A percentile compares a stretch with the other conserved stretches of the same genome.
Evolutionary conservation across 1,139 yeast genomes (phyloP).

Genomic region (Blastobotrys capitulatus): DNA sequence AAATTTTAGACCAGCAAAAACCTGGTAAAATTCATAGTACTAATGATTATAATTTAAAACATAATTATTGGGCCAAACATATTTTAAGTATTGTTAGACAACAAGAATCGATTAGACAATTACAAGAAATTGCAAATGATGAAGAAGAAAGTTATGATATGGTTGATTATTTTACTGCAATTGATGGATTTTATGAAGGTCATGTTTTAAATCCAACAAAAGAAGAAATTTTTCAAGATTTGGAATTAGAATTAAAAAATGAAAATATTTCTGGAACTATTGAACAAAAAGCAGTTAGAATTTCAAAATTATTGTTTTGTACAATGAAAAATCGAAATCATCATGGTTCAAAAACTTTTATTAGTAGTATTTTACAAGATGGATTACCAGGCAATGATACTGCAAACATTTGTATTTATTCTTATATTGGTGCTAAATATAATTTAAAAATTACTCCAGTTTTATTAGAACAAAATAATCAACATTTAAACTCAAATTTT

Average conservation of each 20-base stretch:
- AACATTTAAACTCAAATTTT: slow-evolving; percentile 12
- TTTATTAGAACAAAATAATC: slow-evolving; percentile 10
- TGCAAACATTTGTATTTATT: slow-evolving; percentile 13
- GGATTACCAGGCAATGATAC: slow-evolving; percentile 12
- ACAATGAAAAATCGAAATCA: slow-evolving; percentile 1
- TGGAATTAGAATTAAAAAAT: slow-evolving; percentile 1
- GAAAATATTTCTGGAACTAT: not conserved
- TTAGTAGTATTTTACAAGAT: slow-evolving; percentile 12
- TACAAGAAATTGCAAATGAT: slow-evolving; percentile 8
- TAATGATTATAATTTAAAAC: not conserved
- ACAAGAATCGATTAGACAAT: slow-evolving; percentile 5
- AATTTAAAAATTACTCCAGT: slow-evolving; percentile 13
- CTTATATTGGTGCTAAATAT: slow-evolving; percentile 11
- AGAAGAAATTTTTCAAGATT: slow-evolving; percentile 10
- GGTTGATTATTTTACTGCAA: slow-evolving; percentile 8
- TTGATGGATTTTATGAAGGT: slow-evolving; percentile 11
- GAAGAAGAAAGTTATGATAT: slow-evolving; percentile 1
- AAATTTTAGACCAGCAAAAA: slow-evolving; percentile 5
- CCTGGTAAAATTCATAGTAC: slow-evolving; percentile 4
- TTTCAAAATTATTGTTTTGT: slow-evolving; percentile 8
- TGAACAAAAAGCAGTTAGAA: slow-evolving; percentile 2
- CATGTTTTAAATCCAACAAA: slow-evolving; percentile 13
- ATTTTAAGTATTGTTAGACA: slow-evolving; percentile 10
- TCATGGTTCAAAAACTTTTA: not conserved
- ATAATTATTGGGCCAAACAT: slow-evolving; percentile 7